A percentile compares a stretch with the other conserved stretches of the same genome.
Conservation (phyloP, 257 asterid genomes). For the Scutellaria galericulata region DNA sequence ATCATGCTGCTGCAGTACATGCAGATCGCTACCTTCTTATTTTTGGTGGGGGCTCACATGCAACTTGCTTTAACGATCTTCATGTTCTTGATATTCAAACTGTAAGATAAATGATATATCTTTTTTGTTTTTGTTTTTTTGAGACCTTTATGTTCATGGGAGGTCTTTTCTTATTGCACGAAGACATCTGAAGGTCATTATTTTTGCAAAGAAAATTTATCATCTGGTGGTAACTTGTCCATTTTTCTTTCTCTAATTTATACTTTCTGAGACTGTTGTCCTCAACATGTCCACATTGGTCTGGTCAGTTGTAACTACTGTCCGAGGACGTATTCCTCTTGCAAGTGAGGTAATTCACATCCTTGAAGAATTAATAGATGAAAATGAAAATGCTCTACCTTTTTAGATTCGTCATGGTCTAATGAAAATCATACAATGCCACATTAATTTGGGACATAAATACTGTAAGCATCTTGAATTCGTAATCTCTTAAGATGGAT, state of each 20-base stretch:
- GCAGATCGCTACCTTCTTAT: conserved; percentile 96
- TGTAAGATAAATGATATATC: conserved; percentile 55
- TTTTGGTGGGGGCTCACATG: conserved; percentile 98
- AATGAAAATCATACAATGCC: conserved; percentile 16
- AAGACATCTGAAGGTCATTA: conserved; percentile 18
- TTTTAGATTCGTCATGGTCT: conserved; percentile 16
- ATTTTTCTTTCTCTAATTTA: conserved; percentile 30
- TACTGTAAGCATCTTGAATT: neutral
- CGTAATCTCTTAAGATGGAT: neutral
- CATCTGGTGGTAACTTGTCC: neutral
- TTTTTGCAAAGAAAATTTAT: no score
- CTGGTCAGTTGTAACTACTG: conserved; percentile 90
- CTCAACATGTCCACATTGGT: conserved; percentile 93
- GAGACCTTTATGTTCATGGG: conserved; percentile 14
- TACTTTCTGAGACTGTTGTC: conserved; percentile 75
- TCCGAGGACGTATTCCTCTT: conserved; percentile 90
- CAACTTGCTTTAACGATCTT: conserved; percentile 95
- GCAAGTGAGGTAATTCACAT: conserved; percentile 86
- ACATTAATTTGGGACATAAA: conserved; percentile 8
- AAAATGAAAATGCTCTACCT: conserved; percentile 26
- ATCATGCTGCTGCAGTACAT: conserved; percentile 98
- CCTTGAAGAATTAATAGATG: conserved; percentile 23
- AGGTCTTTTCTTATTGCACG: conserved; percentile 3
- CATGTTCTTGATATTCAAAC: conserved; percentile 97
- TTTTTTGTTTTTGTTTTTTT: neutral